These are phyloP conservation scores for Trichophyton verrucosum DNA, from an alignment of 2,329 filamentous ascomycete genomes.

Conservation along the genomic window DNA sequence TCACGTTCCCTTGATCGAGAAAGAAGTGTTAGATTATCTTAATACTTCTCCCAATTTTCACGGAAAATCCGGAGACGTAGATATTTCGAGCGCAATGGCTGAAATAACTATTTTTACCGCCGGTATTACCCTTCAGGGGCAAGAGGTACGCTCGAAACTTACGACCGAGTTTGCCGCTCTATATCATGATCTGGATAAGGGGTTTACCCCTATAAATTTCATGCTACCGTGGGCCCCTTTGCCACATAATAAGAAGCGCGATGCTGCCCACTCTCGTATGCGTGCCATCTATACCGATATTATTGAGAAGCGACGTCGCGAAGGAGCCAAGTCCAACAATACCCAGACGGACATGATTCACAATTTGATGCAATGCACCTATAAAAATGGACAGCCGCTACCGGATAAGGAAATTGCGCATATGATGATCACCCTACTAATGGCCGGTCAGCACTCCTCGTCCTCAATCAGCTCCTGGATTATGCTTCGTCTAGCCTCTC, in stretches of 20 bases:
- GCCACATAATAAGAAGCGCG: slow-evolving; percentile 61
- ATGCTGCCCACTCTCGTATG: slow-evolving; percentile 60
- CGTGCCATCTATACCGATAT: slow-evolving; percentile 57
- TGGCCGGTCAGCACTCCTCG: slow-evolving; percentile 74
- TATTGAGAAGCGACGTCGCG: slow-evolving; percentile 53
- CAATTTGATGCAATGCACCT: slow-evolving; percentile 63
- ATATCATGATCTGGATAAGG: slow-evolving; percentile 69
- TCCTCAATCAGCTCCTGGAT: slow-evolving; percentile 70
- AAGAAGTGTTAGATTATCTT: slow-evolving; percentile 55
- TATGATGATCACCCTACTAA: slow-evolving; percentile 77
- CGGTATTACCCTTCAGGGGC: slow-evolving; percentile 18
- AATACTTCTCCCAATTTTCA: slow-evolving; percentile 45
- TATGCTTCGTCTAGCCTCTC: slow-evolving; percentile 57
- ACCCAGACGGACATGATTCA: slow-evolving; percentile 56
- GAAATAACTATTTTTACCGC: slow-evolving; percentile 73
- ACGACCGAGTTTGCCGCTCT: slow-evolving; percentile 59
- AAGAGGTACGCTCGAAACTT: slow-evolving; percentile 55
- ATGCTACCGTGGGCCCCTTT: slow-evolving; percentile 67
- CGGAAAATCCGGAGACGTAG: slow-evolving; percentile 47
- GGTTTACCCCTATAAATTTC: slow-evolving; percentile 72
- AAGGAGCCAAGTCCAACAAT: slow-evolving; percentile 19
- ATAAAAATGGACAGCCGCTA: slow-evolving; percentile 58
- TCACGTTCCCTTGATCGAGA: slow-evolving; percentile 67
- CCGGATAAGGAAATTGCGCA: slow-evolving; percentile 67
- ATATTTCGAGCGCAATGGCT: slow-evolving; percentile 56